A percentile compares a stretch with the other conserved stretches of the same genome.
These are phyloP conservation scores for Sesbania bispinosa DNA, from an alignment of 306 rosid genomes.

Conservation along the genomic window DNA sequence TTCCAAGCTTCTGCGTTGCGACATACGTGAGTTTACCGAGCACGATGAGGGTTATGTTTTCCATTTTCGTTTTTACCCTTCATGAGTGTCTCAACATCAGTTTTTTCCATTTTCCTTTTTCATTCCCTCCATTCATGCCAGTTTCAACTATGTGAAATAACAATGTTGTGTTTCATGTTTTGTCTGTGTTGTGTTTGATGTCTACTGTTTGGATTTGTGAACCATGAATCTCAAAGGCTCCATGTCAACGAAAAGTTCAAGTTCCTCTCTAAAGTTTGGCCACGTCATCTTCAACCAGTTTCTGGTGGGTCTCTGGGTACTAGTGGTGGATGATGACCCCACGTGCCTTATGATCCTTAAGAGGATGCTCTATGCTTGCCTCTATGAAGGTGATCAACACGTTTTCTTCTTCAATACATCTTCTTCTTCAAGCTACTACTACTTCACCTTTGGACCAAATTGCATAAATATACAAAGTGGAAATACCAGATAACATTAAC, in stretches of 20 bases:
- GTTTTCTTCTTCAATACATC: too few relatives aligned
- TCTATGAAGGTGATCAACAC: constrained; percentile 70
- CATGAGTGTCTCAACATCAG: too few relatives aligned
- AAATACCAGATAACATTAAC: too few relatives aligned
- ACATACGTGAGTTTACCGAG: too few relatives aligned
- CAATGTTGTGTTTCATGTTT: constrained; percentile 1
- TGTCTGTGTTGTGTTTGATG: too few relatives aligned
- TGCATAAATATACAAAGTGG: too few relatives aligned
- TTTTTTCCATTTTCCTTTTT: too few relatives aligned
- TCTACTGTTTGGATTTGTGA: constrained; percentile 39
- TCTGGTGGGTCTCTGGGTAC: constrained; percentile 88
- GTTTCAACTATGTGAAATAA: constrained; percentile 29
- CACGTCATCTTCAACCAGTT: constrained; percentile 57
- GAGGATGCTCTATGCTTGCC: constrained; percentile 81
- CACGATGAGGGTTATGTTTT: too few relatives aligned
- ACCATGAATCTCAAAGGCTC: constrained; percentile 60
- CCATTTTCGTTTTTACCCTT: too few relatives aligned
- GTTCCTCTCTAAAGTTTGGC: constrained; percentile 40
- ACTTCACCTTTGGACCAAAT: too few relatives aligned
- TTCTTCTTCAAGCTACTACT: too few relatives aligned
- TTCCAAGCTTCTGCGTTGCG: too few relatives aligned
- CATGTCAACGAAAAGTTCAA: constrained; percentile 61
- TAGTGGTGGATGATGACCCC: constrained; percentile 95
- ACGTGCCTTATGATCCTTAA: constrained; percentile 94
- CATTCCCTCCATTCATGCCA: constrained; percentile 1